Base-by-base conservation (phyloP, 495 filamentous ascomycete species). In the Neurospora sp. region DNA sequence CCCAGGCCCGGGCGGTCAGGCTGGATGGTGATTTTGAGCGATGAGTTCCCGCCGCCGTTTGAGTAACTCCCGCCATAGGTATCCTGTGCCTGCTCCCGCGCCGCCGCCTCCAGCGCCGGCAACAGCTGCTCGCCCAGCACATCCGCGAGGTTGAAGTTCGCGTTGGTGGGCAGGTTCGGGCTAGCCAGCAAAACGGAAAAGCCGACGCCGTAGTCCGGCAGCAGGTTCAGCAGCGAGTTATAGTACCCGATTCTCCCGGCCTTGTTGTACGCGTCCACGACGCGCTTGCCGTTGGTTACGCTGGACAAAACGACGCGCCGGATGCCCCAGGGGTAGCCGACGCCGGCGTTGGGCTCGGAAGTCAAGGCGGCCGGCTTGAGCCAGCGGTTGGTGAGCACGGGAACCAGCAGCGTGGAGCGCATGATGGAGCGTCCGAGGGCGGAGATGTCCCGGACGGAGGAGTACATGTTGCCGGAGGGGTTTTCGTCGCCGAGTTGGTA, bases 241-340 rank as follows among this genome's bases (percentile, higher is more conserved):
- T 89, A 89, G 35, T 74, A 70, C 4, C 82, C 83, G 27, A 85
- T 75, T 61, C 84, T 81, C 0, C 88, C 89, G 39, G 80, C 80
- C 76, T 90, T 90, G 48, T 84, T 86, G 78, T 80, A 82, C 3
- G 84, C 84, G 78, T 83, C 82, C 4, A 88, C 78, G 14, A 88
- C 85, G 5, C 84, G 82, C 74, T 83, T 83, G 42, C 85, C 84
- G 72, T 82, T 79, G 27, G 46, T 71, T 6, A 65, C 14, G 5
- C 74, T 77, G 3, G 78, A 42, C 2, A 82, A 71, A 12, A 74
- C 59, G 72, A 83, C 81, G 68, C 81, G 82, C 5, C 79, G 76
- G 39, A 90, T 86, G 40, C 89, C 89, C 88, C 88, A 91, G 0
- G 89, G 89, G 2, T 85, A 83, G 22, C 88, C 84, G 6, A 90